Conservation (phyloP, 2,329 filamentous ascomycete genomes). For the Nemania sp. region DNA sequence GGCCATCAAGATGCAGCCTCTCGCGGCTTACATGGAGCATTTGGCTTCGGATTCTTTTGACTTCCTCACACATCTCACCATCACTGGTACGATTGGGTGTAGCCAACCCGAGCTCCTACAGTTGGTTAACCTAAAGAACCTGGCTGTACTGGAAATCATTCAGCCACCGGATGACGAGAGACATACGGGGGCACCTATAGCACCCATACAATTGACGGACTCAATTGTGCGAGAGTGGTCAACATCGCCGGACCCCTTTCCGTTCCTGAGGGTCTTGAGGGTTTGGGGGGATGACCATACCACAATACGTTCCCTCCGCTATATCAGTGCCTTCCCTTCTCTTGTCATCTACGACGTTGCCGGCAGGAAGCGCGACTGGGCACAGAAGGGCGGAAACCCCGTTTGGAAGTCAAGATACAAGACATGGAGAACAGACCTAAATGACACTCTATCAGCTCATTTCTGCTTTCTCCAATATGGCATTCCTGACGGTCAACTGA, state of each 20-base stretch:
- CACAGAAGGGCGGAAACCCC: neutral
- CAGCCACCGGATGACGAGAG: slow-evolving; percentile 53
- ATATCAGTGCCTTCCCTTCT: slow-evolving; percentile 58
- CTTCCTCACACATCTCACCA: slow-evolving; percentile 49
- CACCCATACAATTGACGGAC: slow-evolving; percentile 59
- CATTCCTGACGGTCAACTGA: neutral
- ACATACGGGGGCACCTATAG: slow-evolving; percentile 46
- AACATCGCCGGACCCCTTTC: slow-evolving; percentile 57
- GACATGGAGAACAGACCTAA: neutral
- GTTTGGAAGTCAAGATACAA: slow-evolving; percentile 2
- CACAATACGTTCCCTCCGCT: slow-evolving; percentile 56
- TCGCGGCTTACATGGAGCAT: slow-evolving; percentile 55
- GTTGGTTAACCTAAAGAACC: slow-evolving; percentile 58
- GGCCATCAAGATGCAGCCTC: slow-evolving; percentile 30
- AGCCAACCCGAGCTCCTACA: slow-evolving; percentile 55
- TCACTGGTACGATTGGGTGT: slow-evolving; percentile 38
- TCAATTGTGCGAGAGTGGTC: slow-evolving; percentile 61
- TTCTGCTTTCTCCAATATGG: neutral
- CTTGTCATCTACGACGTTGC: slow-evolving; percentile 60
- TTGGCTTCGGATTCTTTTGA: slow-evolving; percentile 52
- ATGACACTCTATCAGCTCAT: neutral
- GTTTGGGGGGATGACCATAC: slow-evolving; percentile 58
- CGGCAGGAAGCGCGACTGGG: slow-evolving; percentile 54
- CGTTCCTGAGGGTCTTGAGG: slow-evolving; percentile 59
- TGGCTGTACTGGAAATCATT: slow-evolving; percentile 62